These are phyloP conservation scores for Phytophthora citrophthora DNA, from an alignment of 352 stramenopile genomes.

Conservation along the genomic window DNA sequence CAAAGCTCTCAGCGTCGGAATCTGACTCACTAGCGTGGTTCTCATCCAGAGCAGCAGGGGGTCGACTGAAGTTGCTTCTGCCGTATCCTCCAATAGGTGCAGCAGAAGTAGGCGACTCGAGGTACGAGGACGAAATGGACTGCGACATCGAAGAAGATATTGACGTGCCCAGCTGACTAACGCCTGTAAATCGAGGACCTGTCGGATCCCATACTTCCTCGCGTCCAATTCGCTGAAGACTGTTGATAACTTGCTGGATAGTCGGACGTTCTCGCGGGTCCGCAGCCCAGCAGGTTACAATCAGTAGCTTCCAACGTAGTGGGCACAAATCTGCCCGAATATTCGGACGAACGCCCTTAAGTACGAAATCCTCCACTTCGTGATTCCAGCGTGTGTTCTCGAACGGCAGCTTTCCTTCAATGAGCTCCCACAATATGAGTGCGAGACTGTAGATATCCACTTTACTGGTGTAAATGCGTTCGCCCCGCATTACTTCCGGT, in stretches of 20 bases:
- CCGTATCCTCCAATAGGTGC: conserved; percentile 38
- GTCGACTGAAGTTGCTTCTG: conserved; percentile 33
- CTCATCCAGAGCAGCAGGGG: conserved; percentile 46
- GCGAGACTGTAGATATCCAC: conserved; percentile 91
- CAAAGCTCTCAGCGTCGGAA: conserved; percentile 46
- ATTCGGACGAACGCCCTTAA: conserved; percentile 68
- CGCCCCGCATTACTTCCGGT: conserved; percentile 87
- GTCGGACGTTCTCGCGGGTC: conserved; percentile 83
- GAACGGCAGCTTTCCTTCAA: conserved; percentile 83
- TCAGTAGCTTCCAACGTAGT: conserved; percentile 78
- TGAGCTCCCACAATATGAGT: conserved; percentile 89
- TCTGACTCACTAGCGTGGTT: conserved; percentile 53
- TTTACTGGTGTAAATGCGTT: conserved; percentile 89
- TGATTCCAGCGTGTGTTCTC: conserved; percentile 87
- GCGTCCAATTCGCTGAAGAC: conserved; percentile 76
- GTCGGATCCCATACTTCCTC: conserved; percentile 80
- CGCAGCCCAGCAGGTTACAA: conserved; percentile 84
- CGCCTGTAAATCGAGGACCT: conserved; percentile 60
- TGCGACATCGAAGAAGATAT: conserved; percentile 50
- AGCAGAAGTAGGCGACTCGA: conserved; percentile 49
- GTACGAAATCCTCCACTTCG: conserved; percentile 85
- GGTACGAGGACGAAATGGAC: conserved; percentile 51
- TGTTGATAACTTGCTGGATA: conserved; percentile 88
- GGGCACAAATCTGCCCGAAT: conserved; percentile 77
- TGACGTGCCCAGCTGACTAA: conserved; percentile 57